Conservation (phyloP, 495 filamentous ascomycete species). For the Astrothelium macrocarpum region DNA sequence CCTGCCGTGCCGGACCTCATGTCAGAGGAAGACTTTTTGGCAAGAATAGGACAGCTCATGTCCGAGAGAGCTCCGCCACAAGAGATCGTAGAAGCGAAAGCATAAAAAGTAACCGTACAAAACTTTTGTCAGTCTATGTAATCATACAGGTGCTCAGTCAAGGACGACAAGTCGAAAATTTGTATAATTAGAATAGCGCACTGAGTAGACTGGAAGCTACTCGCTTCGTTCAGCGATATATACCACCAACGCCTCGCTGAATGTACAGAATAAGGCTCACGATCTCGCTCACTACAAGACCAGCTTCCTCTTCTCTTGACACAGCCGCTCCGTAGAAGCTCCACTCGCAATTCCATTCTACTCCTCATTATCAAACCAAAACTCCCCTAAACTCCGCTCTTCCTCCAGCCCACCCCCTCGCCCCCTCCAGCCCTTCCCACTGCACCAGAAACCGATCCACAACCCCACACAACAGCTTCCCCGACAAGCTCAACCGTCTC, state of each 20-base stretch:
- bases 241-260: constrained; percentile 4
- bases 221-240: background rate
- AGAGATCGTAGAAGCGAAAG: background rate
- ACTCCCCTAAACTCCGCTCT: constrained; percentile 30
- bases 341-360: background rate
- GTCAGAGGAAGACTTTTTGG: constrained; percentile 51
- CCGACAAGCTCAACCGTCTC: constrained; percentile 67
- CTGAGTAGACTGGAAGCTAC: background rate
- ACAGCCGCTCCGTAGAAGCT: background rate
- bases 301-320: background rate
- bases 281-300: background rate
- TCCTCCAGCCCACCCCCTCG: constrained; percentile 36
- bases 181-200: background rate
- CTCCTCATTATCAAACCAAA: constrained; percentile 19
- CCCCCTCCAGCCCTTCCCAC: constrained; percentile 50
- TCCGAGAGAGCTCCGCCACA: background rate
- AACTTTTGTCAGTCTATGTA: background rate
- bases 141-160: background rate
- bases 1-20: constrained; percentile 32
- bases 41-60: constrained; percentile 57
- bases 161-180: background rate
- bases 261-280: background rate
- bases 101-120: background rate
- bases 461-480: constrained; percentile 54
- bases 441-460: constrained; percentile 69